These are phyloP conservation scores for Globisporangium ultimum DNA, from an alignment of 352 stramenopile genomes.

Conservation along the genomic window DNA sequence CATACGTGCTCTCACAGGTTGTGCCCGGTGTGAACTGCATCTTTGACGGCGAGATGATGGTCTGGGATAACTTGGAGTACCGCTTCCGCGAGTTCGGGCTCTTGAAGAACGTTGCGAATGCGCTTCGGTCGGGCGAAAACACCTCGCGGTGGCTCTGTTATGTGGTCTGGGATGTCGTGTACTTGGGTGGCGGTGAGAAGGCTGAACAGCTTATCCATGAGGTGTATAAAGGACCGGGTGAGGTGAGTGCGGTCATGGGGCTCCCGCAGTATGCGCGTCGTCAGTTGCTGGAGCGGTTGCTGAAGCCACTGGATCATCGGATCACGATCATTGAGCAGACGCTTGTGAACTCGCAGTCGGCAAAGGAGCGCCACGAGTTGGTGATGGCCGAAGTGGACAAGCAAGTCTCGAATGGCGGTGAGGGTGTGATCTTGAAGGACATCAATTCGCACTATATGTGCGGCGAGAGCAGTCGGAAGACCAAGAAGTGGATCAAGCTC, in stretches of 20 bases:
- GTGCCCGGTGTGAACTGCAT: slow-evolving; percentile 62
- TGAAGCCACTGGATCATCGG: slow-evolving; percentile 70
- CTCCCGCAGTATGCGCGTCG: slow-evolving; percentile 61
- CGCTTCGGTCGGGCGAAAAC: slow-evolving; percentile 42
- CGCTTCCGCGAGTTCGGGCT: slow-evolving; percentile 72
- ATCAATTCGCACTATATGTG: slow-evolving; percentile 88
- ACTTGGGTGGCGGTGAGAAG: slow-evolving; percentile 41
- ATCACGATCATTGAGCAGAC: slow-evolving; percentile 81
- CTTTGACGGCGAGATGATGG: slow-evolving; percentile 87
- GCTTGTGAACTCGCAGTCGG: slow-evolving; percentile 65
- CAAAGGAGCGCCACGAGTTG: slow-evolving; percentile 70
- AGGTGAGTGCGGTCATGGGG: slow-evolving; percentile 69
- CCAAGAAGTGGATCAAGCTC: slow-evolving; percentile 85
- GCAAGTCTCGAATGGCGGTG: slow-evolving; percentile 67
- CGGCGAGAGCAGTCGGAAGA: slow-evolving; percentile 70
- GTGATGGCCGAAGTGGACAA: slow-evolving; percentile 82
- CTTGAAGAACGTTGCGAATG: slow-evolving; percentile 77
- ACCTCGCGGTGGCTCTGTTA: slow-evolving; percentile 79
- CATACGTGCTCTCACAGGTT: slow-evolving; percentile 64
- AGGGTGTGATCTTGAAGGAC: slow-evolving; percentile 85
- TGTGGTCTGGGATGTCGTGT: slow-evolving; percentile 83
- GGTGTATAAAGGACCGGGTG: slow-evolving; percentile 56
- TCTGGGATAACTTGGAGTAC: slow-evolving; percentile 84
- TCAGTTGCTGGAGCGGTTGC: slow-evolving; percentile 53
- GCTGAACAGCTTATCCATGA: slow-evolving; percentile 52